A percentile compares a stretch with the other conserved stretches of the same genome.
Conservation (phyloP, 768 basidiomycete species). For the Coprinellus aureogranulatus region DNA sequence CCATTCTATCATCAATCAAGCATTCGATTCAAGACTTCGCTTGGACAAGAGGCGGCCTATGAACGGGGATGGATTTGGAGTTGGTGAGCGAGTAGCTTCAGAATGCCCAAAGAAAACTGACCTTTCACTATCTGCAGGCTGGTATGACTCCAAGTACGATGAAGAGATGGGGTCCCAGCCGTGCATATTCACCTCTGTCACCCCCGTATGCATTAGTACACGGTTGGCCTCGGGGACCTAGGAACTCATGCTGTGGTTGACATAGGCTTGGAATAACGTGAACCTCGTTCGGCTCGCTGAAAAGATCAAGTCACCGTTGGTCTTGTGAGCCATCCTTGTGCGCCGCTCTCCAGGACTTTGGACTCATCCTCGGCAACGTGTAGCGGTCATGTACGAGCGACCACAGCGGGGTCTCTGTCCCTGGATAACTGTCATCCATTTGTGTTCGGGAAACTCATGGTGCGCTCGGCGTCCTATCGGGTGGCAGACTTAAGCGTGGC, state of each 20-base stretch:
- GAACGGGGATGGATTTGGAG: conserved; percentile 95
- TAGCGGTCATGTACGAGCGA: conserved; percentile 90
- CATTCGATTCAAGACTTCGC: conserved; percentile 89
- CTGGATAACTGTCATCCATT: conserved; percentile 96
- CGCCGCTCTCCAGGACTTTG: background rate
- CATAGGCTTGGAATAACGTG: conserved; percentile 92
- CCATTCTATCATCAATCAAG: conserved; percentile 96
- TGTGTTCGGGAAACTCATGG: conserved; percentile 89
- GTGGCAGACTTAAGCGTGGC: no score
- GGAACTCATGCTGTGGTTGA: no score
- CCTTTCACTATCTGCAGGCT: conserved; percentile 47
- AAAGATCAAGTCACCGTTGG: conserved; percentile 93
- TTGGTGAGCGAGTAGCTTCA: conserved; percentile 52
- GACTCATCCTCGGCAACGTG: background rate
- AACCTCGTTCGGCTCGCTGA: conserved; percentile 93
- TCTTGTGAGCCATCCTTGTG: conserved; percentile 62
- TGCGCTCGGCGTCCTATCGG: conserved; percentile 25
- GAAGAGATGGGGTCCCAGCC: conserved; percentile 83
- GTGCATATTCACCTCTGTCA: conserved; percentile 94
- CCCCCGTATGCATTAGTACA: conserved; percentile 55
- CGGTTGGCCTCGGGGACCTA: background rate
- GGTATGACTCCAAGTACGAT: conserved; percentile 89
- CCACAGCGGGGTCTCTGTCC: conserved; percentile 88
- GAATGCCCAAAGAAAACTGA: background rate
- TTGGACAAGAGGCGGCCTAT: conserved; percentile 81